Evolutionary conservation across 371 early-diverging fungal genomes (phyloP), one percentile per base, ranked within the genome.

Genomic region (Rhizopus arrhizus): DNA sequence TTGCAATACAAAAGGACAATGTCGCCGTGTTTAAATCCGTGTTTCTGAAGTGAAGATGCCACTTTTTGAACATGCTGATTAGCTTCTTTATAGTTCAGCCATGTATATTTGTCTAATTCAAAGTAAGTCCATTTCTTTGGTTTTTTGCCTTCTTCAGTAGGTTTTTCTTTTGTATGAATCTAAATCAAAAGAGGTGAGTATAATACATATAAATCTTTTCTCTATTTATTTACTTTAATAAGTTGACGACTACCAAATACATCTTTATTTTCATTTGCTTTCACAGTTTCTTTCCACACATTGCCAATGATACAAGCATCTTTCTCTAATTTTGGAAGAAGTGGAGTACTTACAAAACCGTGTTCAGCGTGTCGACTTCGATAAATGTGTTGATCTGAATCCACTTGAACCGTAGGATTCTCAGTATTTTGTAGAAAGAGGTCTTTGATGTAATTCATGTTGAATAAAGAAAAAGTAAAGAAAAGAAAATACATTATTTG

Each of bases 1-100:
- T 80, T 78, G 22, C 86, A 83, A 67, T 81, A 90, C 48, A 90
- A 77, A 59, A 85, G 65, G 50, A 89, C 75, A 43, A 77, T 70
- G 53, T 81, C 80, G 16, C 69, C 81, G 13, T 70, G 56, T 38
- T 69, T 56, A 28, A 81, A 35, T 0, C 82, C 84, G 33, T 73
- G 69, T 33, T 66, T 59, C 40, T 69, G 68, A 47, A 85, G 54
- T 5, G 70, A 62, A 7, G 62, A 52, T 16, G 82, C 82, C 22
- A 83, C 46, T 5, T 67, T 74, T 42, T 80, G 72, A 0, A 74
- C 65, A 29, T 62, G 49, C 36, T 64, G 58, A 50, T 78, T 73
- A 22, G 83, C 79, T 42, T 73, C 68, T 8, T 66, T 59, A 34
- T 76, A 83, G 2, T 62, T 70, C 52, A 74, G 66, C 85, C 85